Percentiles rank a stretch among this genome's conserved stretches.
These are phyloP conservation scores for Wickerhamomyces strasburgensis DNA, from an alignment of 805 yeast genomes.

Conservation along the genomic window DNA sequence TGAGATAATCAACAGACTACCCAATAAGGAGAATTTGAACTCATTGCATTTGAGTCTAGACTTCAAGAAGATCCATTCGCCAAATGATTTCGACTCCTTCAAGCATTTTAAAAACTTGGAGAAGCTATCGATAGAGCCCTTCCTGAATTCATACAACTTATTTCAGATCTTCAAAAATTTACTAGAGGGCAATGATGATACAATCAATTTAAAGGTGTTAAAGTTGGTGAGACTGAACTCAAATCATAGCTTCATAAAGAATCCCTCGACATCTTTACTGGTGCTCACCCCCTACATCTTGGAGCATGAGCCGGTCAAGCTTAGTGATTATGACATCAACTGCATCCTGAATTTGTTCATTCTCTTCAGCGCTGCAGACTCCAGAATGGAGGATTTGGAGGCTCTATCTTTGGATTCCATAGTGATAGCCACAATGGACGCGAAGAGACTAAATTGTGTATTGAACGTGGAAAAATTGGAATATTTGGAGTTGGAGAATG, in stretches of 20 bases:
- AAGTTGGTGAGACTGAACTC: conserved; percentile 16
- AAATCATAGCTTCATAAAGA: conserved; percentile 11
- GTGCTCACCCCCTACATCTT: conserved; percentile 19
- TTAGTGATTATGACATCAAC: conserved; percentile 17
- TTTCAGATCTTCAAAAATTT: conserved; percentile 15
- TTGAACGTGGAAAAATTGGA: conserved; percentile 17
- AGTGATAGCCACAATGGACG: conserved; percentile 13
- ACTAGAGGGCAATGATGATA: conserved; percentile 6
- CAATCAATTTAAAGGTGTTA: conserved; percentile 11
- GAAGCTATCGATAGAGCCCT: conserved; percentile 34
- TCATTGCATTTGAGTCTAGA: conserved; percentile 30
- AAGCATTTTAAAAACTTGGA: conserved; percentile 27
- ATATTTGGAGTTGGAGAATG: conserved; percentile 29
- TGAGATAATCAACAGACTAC: conserved; percentile 29
- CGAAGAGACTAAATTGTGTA: conserved; percentile 6
- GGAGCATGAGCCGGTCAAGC: conserved; percentile 9
- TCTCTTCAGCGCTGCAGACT: conserved; percentile 6
- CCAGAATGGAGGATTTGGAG: conserved; percentile 4
- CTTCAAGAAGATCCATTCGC: conserved; percentile 18
- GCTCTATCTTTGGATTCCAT: conserved; percentile 16
- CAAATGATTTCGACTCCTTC: conserved; percentile 9
- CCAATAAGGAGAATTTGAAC: conserved; percentile 25
- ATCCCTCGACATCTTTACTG: conserved; percentile 13
- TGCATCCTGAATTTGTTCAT: conserved; percentile 9
- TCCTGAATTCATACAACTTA: conserved; percentile 27